Base-by-base conservation (phyloP, 768 basidiomycete species). In the Leccinum rimulosum region DNA sequence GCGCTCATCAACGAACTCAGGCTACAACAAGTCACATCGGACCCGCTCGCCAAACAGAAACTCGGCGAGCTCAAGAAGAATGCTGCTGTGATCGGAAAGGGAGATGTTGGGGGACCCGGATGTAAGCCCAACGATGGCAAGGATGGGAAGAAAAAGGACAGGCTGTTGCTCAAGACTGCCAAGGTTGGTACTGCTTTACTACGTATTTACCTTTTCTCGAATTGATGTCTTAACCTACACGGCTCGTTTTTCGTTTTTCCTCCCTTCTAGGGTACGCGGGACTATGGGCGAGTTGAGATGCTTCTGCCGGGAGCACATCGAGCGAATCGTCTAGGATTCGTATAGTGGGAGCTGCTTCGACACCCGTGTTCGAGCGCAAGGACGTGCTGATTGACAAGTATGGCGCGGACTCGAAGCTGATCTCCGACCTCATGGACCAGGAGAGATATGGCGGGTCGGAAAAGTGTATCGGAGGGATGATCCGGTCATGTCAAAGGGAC, bases 381-480 rank as follows among this genome's bases (percentile, higher is more conserved):
- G 97, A 99, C 70, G 87, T 99, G 58, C 77, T 98, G 48, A 85
- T 94, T 1, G 95, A 93, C 60, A 98, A 99, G 75, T 97, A 98
- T 65, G 96, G 97, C 54, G 97, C 98, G 74, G 97, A 98, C 70
- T 83, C 87, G 45, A 98, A 98, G 73, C 86, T 98, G 65, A 98
- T 99, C 61, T 98, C 96, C 70, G 97, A 98, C 74, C 82, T 99
- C 52, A 86, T 88, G 81, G 96, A 98, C 74, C 96, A 99, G 69
- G 96, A 33, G 31, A 98, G 76, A 73, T 98, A 14, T 99, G 94
- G 88, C 97, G 98, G 73, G 87, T 99, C 53, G 95, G 95, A n/a
- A 99, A 98, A 76, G 96, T 99, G n/a, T 99, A 98, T 74, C 80
- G 97, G 61, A 78, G 97, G 70, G 97, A 99, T 75, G 93, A 88